Percentiles rank a stretch among this genome's conserved stretches.
Conservation (phyloP, 495 filamentous ascomycete species). For the Cercophora scortea region DNA sequence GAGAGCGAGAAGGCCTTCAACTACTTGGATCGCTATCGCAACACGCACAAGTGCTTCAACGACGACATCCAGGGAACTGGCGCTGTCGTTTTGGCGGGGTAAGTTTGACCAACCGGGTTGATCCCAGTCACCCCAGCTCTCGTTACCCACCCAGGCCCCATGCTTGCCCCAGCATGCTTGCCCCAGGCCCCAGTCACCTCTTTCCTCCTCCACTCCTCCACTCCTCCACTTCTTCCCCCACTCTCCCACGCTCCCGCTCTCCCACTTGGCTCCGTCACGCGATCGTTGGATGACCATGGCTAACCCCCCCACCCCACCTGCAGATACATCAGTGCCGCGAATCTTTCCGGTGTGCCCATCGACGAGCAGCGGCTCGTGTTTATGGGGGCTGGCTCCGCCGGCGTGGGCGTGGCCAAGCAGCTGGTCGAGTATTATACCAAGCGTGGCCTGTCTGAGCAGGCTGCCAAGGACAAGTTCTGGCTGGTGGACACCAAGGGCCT, state of each 20-base stretch:
- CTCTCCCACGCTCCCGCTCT: not conserved
- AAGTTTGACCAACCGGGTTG: constrained; percentile 17
- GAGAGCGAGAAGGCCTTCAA: constrained; percentile 91
- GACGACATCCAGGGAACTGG: constrained; percentile 98
- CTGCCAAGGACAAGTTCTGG: constrained; percentile 87
- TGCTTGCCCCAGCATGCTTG: no score
- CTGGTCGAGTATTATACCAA: constrained; percentile 92
- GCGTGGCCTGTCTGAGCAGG: constrained; percentile 86
- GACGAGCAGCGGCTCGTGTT: constrained; percentile 93
- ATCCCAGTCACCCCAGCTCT: not conserved
- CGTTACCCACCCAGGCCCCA: not conserved
- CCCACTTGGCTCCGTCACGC: not conserved
- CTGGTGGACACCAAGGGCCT: constrained; percentile 96
- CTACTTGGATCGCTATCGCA: constrained; percentile 79
- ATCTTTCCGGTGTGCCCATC: constrained; percentile 74
- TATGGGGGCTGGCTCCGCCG: constrained; percentile 90
- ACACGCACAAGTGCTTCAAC: constrained; percentile 91
- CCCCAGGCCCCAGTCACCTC: not conserved
- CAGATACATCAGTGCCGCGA: constrained; percentile 85
- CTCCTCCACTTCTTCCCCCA: not conserved
- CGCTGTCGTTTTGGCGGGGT: constrained; percentile 85
- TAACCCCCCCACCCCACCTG: not conserved
- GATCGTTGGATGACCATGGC: constrained; percentile 3
- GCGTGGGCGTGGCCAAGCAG: constrained; percentile 95
- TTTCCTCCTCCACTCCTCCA: not conserved